Evolutionary conservation across 371 early-diverging fungal genomes (phyloP).

Genomic region (Sporodiniella umbellata): DNA sequence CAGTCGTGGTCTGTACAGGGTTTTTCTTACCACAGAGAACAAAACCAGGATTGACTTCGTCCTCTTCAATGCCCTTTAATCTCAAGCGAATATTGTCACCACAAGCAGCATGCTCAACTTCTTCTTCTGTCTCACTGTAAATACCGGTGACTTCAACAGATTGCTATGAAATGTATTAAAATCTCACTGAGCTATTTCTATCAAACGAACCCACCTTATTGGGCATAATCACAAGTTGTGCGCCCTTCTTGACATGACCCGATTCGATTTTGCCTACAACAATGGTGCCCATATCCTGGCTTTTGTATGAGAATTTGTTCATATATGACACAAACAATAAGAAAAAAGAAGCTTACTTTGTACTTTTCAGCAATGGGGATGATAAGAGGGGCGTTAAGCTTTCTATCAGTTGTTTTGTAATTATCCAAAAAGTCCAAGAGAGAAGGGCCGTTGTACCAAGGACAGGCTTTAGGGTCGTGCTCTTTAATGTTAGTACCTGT

Average conservation of each 20-base stretch:
- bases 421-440: conserved; percentile 85
- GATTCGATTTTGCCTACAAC: conserved; percentile 95
- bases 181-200: neutral
- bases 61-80: conserved; percentile 92
- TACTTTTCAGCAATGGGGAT: conserved; percentile 94
- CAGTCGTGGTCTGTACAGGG: conserved; percentile 75
- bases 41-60: conserved; percentile 85
- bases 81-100: conserved; percentile 94
- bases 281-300: conserved; percentile 93
- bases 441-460: conserved; percentile 91
- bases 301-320: too few species aligned
- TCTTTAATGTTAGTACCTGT: conserved; percentile 97
- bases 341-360: conserved; percentile 69
- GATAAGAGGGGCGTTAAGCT: conserved; percentile 83
- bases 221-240: conserved; percentile 87
- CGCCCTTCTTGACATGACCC: conserved; percentile 85
- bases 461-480: conserved; percentile 55
- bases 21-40: conserved; percentile 77
- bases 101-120: conserved; percentile 72
- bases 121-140: conserved; percentile 79
- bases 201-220: conserved; percentile 60
- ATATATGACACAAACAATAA: too few species aligned
- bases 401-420: conserved; percentile 79
- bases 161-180: conserved; percentile 19
- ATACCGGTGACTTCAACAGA: conserved; percentile 76